Evolutionary conservation across 352 stramenopile species (phyloP), one percentile per base, ranked within the genome.

Genomic region (Pythium oligandrum): DNA sequence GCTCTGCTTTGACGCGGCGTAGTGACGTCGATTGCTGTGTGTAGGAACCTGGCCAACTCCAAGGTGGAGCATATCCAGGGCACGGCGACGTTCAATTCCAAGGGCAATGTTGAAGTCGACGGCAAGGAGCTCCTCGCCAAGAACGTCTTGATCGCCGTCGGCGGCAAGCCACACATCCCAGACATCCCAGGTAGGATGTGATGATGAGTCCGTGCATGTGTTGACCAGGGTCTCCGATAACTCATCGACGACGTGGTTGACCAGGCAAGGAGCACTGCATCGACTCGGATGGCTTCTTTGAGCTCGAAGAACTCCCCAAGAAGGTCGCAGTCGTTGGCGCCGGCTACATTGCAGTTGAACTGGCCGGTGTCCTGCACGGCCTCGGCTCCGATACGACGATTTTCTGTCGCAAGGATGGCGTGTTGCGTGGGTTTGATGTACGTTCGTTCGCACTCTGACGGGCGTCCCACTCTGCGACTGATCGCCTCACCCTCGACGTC

Each of bases 301-400:
- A 97, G 35, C 69, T 99, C 38, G 83, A 97, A 64, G 64, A 77
- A 39, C 79, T 91, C 60, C 96, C 96, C 1, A 70, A 88, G 51
- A 95, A 93, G 59, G 89, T 93, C 11, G 88, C 96, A 5, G 91
- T 99, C 1, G 84, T 99, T 7, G 96, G 96, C 47, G 96, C 88
- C 11, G 96, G 96, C 26, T 99, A 99, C 80, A 99, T 99, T 70
- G 96, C 91, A 35, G 90, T 98, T n/a, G 97, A 99, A 76, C 68
- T 99, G 11, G 96, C 96, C 4, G 93, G 96, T 37, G 90, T 99
- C 17, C 82, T 99, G 17, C 87, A 97, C 50, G 78, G 66, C n/a
- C 66, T 99, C 4, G 94, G 95, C 6, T 84, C 77, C 1, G 86
- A 99, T 44, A 96, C 93, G 31, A 90, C 77, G 4, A 66, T 98